phyloP scores from a whole-genome alignment of 306 rosid species.

The Malus sylvestris region DNA sequence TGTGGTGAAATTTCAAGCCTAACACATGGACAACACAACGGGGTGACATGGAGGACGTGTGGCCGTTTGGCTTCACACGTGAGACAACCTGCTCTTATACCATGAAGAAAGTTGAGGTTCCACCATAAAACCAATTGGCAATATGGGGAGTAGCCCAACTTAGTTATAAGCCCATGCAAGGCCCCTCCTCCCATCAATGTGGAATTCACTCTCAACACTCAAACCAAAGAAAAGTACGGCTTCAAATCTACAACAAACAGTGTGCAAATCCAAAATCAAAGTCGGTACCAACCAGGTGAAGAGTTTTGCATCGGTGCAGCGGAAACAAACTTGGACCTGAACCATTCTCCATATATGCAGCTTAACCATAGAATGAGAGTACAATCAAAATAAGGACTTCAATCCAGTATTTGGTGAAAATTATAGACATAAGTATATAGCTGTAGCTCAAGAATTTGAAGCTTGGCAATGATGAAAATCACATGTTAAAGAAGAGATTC shows the following conservation, averaged over 20 bases:
- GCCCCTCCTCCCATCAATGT: too few species aligned
- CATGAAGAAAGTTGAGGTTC: too few species aligned
- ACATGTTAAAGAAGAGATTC: background rate
- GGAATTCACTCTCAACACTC: background rate
- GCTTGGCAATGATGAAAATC: background rate
- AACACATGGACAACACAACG: too few species aligned
- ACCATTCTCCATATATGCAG: slow-evolving; percentile 52
- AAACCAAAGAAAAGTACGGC: slow-evolving; percentile 14
- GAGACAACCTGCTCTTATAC: too few species aligned
- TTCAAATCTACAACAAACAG: slow-evolving; percentile 17
- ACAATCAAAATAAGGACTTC: background rate
- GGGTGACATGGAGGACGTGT: too few species aligned
- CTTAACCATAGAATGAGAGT: background rate
- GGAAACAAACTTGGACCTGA: slow-evolving; percentile 36
- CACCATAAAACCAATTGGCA: too few species aligned
- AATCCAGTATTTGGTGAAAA: background rate
- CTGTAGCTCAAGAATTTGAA: background rate
- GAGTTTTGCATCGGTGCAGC: slow-evolving; percentile 43
- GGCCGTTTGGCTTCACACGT: too few species aligned
- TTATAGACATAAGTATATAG: background rate
- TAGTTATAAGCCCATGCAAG: too few species aligned
- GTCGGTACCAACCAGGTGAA: slow-evolving; percentile 44
- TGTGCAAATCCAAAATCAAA: slow-evolving; percentile 3
- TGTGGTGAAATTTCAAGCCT: too few species aligned
- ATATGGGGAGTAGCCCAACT: too few species aligned